Conservation (phyloP, 441 rosid genomes). For the Brassica balearica region DNA sequence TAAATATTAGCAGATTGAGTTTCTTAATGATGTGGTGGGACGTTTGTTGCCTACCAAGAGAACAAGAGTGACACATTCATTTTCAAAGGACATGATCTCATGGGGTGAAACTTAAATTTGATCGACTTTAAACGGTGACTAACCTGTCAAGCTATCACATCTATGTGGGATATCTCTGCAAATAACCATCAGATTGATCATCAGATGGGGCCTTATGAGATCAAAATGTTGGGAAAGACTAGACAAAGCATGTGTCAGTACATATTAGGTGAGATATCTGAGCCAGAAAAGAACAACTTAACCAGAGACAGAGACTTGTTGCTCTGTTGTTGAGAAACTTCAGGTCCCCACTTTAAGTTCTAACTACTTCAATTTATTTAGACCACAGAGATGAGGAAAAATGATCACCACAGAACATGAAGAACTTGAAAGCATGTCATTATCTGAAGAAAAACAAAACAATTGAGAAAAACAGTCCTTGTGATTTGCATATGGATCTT, state of each 20-base stretch:
- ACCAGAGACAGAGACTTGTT: constrained; percentile 19
- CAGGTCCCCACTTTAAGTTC: constrained; percentile 22
- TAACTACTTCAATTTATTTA: background rate
- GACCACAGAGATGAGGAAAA: constrained; percentile 23
- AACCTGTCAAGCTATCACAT: constrained; percentile 31
- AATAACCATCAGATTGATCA: background rate
- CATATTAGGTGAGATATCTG: constrained; percentile 14
- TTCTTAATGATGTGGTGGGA: constrained; percentile 9
- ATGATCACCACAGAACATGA: constrained; percentile 34
- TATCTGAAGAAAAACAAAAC: background rate
- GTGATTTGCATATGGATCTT: constrained; percentile 21
- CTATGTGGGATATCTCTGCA: constrained; percentile 5
- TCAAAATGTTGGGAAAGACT: constrained; percentile 14
- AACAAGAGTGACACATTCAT: constrained; percentile 26
- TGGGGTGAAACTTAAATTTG: constrained; percentile 8
- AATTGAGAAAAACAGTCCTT: constrained; percentile 31
- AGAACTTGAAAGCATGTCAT: background rate
- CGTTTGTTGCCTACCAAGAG: constrained; percentile 34
- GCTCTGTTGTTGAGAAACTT: constrained; percentile 28
- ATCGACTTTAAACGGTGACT: background rate
- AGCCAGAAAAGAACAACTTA: constrained; percentile 21
- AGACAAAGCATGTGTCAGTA: constrained; percentile 25
- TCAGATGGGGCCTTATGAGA: constrained; percentile 29
- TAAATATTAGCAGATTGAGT: background rate
- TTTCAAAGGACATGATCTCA: constrained; percentile 32